Percentiles rank a stretch among this genome's conserved stretches.
Conservation (phyloP, 2,329 filamentous ascomycete genomes). For the Ceratocystis diversiconidia region DNA sequence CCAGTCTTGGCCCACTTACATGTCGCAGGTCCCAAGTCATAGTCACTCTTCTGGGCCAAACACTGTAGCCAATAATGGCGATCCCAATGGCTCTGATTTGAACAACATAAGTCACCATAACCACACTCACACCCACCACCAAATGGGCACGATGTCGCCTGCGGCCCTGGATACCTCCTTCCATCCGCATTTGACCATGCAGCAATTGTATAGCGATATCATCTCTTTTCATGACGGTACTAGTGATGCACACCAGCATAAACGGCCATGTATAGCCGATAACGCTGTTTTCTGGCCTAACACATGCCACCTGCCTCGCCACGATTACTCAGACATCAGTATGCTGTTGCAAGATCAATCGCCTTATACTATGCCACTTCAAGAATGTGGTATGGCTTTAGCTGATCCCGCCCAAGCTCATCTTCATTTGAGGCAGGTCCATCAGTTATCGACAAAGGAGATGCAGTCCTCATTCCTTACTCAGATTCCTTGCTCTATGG, state of each 20-base stretch:
- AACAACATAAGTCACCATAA: not conserved
- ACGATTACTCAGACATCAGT: conserved; percentile 17
- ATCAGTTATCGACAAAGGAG: conserved; percentile 16
- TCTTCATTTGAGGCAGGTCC: conserved; percentile 17
- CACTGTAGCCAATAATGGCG: not conserved
- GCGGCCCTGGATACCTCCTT: not conserved
- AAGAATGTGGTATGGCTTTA: conserved; percentile 19
- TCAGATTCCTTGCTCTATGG: conserved; percentile 15
- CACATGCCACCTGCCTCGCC: conserved; percentile 20
- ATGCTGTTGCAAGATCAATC: conserved; percentile 13
- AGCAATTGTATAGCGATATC: conserved; percentile 12
- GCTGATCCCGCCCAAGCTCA: conserved; percentile 16
- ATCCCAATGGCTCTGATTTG: not conserved
- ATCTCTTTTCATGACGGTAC: conserved; percentile 17
- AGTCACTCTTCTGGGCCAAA: not conserved
- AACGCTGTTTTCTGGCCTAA: conserved; percentile 18
- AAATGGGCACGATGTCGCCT: not conserved
- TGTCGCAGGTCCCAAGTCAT: conserved; percentile 1
- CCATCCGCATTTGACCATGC: conserved; percentile 8
- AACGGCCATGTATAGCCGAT: conserved; percentile 18
- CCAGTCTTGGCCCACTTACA: not conserved
- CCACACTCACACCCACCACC: not conserved
- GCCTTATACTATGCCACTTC: conserved; percentile 8
- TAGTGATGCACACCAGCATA: conserved; percentile 14
- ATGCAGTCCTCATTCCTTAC: conserved; percentile 15